phyloP scores from a whole-genome alignment of 1,284 basidiomycete genomes.

The Psilocybe mexicana region DNA sequence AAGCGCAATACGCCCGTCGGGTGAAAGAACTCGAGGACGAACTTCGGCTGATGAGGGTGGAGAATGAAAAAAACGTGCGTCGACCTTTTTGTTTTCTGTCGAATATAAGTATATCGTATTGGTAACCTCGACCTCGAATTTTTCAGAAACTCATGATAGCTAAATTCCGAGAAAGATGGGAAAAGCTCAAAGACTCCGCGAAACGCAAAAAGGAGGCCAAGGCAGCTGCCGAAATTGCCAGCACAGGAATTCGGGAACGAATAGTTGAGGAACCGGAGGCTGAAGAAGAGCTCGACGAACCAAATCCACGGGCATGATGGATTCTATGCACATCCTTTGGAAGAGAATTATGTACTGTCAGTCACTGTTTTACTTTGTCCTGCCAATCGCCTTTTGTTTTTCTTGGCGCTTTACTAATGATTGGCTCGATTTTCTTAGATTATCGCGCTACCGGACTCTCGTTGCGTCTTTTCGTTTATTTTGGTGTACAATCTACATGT shows the following conservation, averaged over 20 bases:
- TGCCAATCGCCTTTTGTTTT: background rate
- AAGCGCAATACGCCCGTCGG: conserved; percentile 65
- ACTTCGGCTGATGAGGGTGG: conserved; percentile 56
- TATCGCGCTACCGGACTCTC: conserved; percentile 1
- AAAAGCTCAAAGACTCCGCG: conserved; percentile 84
- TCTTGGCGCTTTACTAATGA: background rate
- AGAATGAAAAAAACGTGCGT: conserved; percentile 82
- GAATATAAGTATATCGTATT: background rate
- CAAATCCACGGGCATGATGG: conserved; percentile 16
- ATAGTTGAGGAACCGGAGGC: conserved; percentile 80
- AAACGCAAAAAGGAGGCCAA: conserved; percentile 86
- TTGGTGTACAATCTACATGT: background rate
- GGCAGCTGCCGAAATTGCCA: conserved; percentile 51
- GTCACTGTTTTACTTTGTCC: background rate
- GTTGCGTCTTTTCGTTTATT: background rate
- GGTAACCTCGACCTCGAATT: background rate
- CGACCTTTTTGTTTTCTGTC: conserved; percentile 5
- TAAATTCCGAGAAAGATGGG: conserved; percentile 85
- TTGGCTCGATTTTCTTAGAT: background rate
- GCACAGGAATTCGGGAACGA: conserved; percentile 53
- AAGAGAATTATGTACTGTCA: background rate
- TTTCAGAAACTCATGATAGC: conserved; percentile 77
- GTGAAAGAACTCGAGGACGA: conserved; percentile 82
- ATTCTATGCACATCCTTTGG: background rate
- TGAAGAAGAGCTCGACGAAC: conserved; percentile 54